A percentile compares a stretch with the other conserved stretches of the same genome.
Conservation (phyloP, 495 filamentous ascomycete species). For the Pseudomonodictys pantanalensis region DNA sequence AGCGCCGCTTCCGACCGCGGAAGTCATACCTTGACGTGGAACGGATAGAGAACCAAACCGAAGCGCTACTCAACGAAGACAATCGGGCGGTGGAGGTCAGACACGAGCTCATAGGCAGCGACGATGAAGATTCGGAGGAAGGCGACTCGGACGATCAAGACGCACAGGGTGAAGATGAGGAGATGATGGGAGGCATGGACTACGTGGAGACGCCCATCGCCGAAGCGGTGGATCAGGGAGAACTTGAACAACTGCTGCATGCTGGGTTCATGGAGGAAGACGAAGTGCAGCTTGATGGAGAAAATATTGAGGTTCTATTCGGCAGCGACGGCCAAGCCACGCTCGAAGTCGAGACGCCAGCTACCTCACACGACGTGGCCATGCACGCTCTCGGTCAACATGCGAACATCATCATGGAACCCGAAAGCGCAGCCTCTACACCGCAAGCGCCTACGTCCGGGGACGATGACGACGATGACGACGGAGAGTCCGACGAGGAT, state of each 20-base stretch:
- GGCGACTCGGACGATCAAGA: constrained; percentile 54
- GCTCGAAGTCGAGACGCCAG: constrained; percentile 19
- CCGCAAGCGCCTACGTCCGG: constrained; percentile 28
- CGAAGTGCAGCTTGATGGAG: constrained; percentile 42
- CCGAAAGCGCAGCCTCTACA: constrained; percentile 19
- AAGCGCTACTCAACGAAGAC: constrained; percentile 71
- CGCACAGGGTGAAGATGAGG: constrained; percentile 46
- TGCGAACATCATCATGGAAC: background rate
- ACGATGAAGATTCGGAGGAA: constrained; percentile 44
- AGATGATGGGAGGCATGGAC: background rate
- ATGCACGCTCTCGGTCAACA: constrained; percentile 18
- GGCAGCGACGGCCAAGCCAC: constrained; percentile 43
- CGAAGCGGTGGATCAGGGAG: constrained; percentile 45
- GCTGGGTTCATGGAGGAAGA: constrained; percentile 43
- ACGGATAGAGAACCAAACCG: constrained; percentile 78
- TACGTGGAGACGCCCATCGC: constrained; percentile 46
- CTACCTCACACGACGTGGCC: constrained; percentile 34
- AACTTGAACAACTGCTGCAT: constrained; percentile 28
- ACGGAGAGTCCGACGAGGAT: constrained; percentile 52
- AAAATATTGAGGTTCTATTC: constrained; percentile 41
- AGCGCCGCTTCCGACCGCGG: constrained; percentile 80
- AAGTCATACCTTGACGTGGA: constrained; percentile 82
- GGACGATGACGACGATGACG: constrained; percentile 47
- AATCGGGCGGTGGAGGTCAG: constrained; percentile 49
- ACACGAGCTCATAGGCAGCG: constrained; percentile 65